These are phyloP conservation scores for Panaeolus papilionaceus DNA, from an alignment of 768 basidiomycete genomes.

Conservation along the genomic window DNA sequence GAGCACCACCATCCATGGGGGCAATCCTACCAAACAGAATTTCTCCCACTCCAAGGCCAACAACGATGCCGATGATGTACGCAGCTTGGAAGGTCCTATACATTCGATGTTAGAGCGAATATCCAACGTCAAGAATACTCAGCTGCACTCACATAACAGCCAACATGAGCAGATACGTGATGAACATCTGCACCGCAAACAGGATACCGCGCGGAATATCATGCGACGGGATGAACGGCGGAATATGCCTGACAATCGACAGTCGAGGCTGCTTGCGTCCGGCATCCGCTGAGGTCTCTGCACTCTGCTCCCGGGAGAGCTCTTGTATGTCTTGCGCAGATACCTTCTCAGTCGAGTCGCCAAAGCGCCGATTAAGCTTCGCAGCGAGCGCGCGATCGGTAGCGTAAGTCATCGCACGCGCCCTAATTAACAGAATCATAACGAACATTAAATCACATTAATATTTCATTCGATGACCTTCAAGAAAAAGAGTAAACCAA, in stretches of 20 bases:
- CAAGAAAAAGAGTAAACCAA: not conserved
- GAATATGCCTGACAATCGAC: constrained; percentile 39
- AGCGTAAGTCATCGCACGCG: constrained; percentile 24
- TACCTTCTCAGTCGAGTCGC: constrained; percentile 16
- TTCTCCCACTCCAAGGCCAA: constrained; percentile 80
- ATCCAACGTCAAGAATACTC: too few relatives aligned
- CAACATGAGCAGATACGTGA: constrained; percentile 81
- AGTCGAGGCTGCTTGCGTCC: not conserved
- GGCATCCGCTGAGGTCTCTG: not conserved
- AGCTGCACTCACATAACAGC: constrained; percentile 68
- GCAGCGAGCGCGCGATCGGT: constrained; percentile 22
- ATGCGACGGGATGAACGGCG: constrained; percentile 70
- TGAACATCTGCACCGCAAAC: constrained; percentile 63
- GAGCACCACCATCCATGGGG: constrained; percentile 20
- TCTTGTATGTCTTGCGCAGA: constrained; percentile 15
- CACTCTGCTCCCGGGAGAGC: not conserved
- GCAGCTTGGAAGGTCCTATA: constrained; percentile 84
- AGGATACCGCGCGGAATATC: constrained; percentile 76
- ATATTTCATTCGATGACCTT: too few relatives aligned
- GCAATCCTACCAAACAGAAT: constrained; percentile 66
- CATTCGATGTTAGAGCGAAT: not conserved
- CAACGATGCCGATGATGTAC: constrained; percentile 74
- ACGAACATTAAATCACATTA: not conserved
- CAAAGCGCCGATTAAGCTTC: not conserved
- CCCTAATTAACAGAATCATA: constrained; percentile 24